These are phyloP conservation scores for Pythium grandisporangium DNA, from an alignment of 352 stramenopile genomes.

Conservation along the genomic window DNA sequence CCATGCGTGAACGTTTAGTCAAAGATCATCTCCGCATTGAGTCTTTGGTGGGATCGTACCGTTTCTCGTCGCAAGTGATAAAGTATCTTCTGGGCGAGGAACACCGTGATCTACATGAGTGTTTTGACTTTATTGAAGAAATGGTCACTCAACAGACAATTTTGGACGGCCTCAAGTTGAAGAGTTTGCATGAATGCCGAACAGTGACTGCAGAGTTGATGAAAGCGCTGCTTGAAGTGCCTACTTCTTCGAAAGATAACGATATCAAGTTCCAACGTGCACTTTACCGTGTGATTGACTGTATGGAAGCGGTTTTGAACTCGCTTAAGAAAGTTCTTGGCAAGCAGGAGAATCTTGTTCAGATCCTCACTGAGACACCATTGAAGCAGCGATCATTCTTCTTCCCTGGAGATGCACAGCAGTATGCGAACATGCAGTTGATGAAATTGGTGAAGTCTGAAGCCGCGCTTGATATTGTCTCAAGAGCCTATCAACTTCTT, in stretches of 20 bases:
- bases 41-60: conserved; percentile 77
- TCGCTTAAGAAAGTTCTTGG: conserved; percentile 78
- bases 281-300: conserved; percentile 82
- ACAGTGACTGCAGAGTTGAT: conserved; percentile 64
- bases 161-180: conserved; percentile 79
- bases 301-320: conserved; percentile 68
- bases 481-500: conserved; percentile 75
- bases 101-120: conserved; percentile 76
- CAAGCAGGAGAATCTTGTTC: conserved; percentile 83
- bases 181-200: conserved; percentile 65
- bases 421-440: conserved; percentile 74
- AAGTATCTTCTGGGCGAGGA: conserved; percentile 74
- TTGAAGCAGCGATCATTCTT: conserved; percentile 86
- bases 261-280: conserved; percentile 85
- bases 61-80: conserved; percentile 80
- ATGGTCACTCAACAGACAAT: conserved; percentile 63
- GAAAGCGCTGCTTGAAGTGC: conserved; percentile 80
- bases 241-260: conserved; percentile 56
- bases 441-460: conserved; percentile 76
- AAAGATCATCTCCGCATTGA: conserved; percentile 83
- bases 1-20: conserved; percentile 73
- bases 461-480: conserved; percentile 77
- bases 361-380: conserved; percentile 77
- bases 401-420: conserved; percentile 74
- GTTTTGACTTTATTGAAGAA: conserved; percentile 83